Conservation (phyloP, 2,329 filamentous ascomycete species). For the Aspergillus japonicus region DNA sequence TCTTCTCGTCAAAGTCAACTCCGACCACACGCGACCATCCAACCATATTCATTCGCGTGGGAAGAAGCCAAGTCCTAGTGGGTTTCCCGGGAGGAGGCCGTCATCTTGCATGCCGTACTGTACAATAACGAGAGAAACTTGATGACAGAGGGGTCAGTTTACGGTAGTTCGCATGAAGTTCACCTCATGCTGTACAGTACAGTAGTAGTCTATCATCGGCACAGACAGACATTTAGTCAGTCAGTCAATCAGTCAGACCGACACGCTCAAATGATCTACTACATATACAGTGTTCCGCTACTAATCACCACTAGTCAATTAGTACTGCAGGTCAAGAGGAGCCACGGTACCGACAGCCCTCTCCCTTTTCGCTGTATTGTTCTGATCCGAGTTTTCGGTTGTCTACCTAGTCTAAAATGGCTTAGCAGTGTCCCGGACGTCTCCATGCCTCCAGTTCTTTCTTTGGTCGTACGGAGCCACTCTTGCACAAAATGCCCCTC, state of each 20-base stretch:
- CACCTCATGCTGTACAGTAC: not conserved
- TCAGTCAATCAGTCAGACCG: not conserved
- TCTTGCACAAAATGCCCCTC: slow-evolving; percentile 11
- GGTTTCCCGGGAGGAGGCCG: not conserved
- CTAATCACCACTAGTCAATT: slow-evolving; percentile 19
- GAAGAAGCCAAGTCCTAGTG: not conserved
- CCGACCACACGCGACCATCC: not conserved
- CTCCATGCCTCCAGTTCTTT: slow-evolving; percentile 9
- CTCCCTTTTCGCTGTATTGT: slow-evolving; percentile 15
- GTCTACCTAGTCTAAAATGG: slow-evolving; percentile 9
- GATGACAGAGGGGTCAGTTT: not conserved
- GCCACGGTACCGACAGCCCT: slow-evolving; percentile 15
- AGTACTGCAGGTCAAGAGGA: slow-evolving; percentile 14
- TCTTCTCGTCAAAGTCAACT: not conserved
- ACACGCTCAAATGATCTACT: slow-evolving; percentile 16
- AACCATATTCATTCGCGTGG: not conserved
- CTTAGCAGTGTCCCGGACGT: slow-evolving; percentile 15
- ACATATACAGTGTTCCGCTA: slow-evolving; percentile 9
- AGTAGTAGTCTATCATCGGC: not conserved
- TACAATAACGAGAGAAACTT: not conserved
- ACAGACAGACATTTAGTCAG: not conserved
- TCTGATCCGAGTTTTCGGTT: slow-evolving; percentile 18
- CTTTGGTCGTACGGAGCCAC: slow-evolving; percentile 14
- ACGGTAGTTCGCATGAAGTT: slow-evolving; percentile 7
- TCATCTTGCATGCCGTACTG: not conserved